phyloP scores from a whole-genome alignment of 2,329 filamentous ascomycete genomes.

The Penicillium nordicum region DNA sequence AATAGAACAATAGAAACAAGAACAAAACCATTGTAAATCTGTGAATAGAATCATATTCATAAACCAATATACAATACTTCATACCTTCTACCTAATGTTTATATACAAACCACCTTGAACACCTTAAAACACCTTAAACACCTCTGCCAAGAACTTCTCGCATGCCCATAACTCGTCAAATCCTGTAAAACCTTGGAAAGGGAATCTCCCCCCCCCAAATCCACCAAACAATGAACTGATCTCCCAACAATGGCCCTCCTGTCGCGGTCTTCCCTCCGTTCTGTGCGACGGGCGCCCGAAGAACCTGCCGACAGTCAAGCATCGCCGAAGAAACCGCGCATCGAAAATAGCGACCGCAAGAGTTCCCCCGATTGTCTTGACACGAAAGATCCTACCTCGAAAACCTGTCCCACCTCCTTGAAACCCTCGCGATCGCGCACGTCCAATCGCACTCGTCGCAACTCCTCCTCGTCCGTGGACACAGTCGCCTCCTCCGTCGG shows the following conservation, averaged over 20 bases:
- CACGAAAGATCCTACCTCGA: conserved; percentile 14
- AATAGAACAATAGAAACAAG: background rate
- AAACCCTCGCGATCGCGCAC: conserved; percentile 18
- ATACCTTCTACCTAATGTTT: background rate
- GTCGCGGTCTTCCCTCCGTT: conserved; percentile 34
- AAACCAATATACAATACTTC: background rate
- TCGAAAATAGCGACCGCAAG: conserved; percentile 22
- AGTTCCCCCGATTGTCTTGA: conserved; percentile 36
- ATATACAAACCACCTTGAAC: background rate
- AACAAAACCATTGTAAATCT: background rate
- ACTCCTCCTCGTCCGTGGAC: conserved; percentile 17
- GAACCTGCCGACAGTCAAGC: conserved; percentile 12
- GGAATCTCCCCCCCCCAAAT: background rate
- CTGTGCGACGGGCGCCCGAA: conserved; percentile 31
- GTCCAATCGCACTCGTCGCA: conserved; percentile 11
- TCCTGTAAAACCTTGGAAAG: background rate
- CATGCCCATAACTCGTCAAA: conserved; percentile 2
- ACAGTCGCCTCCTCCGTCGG: conserved; percentile 6
- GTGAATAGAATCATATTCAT: background rate
- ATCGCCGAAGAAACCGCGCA: conserved; percentile 29
- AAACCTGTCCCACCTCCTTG: conserved; percentile 9
- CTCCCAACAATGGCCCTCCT: conserved; percentile 31
- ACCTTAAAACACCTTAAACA: background rate
- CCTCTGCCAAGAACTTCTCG: conserved; percentile 13
- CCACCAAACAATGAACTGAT: conserved; percentile 21